Percentiles rank a stretch among this genome's conserved stretches.
Conservation (phyloP, 2,329 filamentous ascomycete genomes). For the Escovopsis weberi region DNA sequence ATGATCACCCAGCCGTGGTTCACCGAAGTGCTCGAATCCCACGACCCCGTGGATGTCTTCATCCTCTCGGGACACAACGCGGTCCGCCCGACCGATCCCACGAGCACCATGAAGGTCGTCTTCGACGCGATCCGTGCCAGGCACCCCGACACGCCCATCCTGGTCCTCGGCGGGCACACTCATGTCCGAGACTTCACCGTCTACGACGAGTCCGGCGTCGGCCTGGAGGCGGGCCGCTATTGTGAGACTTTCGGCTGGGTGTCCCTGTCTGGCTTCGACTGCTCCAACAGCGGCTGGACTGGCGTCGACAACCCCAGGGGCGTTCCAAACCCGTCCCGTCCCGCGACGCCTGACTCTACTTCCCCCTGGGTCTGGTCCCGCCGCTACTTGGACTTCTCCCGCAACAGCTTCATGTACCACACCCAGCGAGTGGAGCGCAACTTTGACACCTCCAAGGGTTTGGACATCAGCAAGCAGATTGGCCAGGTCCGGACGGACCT, state of each 20-base stretch:
- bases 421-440: constrained; percentile 32
- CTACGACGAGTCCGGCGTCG: constrained; percentile 46
- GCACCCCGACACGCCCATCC: constrained; percentile 43
- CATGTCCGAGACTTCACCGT: constrained; percentile 52
- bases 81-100: constrained; percentile 27
- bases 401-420: constrained; percentile 50
- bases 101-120: constrained; percentile 30
- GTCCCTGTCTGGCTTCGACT: constrained; percentile 45
- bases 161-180: constrained; percentile 50
- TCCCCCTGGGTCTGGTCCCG: constrained; percentile 35
- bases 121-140: constrained; percentile 43
- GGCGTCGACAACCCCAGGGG: constrained; percentile 21
- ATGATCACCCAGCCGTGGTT: constrained; percentile 47
- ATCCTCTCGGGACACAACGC: constrained; percentile 51
- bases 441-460: constrained; percentile 36
- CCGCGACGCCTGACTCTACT: constrained; percentile 22
- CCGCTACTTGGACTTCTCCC: constrained; percentile 55
- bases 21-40: constrained; percentile 35
- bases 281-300: constrained; percentile 26
- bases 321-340: constrained; percentile 24
- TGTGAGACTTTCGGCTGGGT: constrained; percentile 56
- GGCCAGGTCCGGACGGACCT: constrained; percentile 34
- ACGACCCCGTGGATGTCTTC: constrained; percentile 46
- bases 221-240: constrained; percentile 48
- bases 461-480: constrained; percentile 33